Conservation (phyloP, 768 basidiomycete species). For the Pleurotus platypus region DNA sequence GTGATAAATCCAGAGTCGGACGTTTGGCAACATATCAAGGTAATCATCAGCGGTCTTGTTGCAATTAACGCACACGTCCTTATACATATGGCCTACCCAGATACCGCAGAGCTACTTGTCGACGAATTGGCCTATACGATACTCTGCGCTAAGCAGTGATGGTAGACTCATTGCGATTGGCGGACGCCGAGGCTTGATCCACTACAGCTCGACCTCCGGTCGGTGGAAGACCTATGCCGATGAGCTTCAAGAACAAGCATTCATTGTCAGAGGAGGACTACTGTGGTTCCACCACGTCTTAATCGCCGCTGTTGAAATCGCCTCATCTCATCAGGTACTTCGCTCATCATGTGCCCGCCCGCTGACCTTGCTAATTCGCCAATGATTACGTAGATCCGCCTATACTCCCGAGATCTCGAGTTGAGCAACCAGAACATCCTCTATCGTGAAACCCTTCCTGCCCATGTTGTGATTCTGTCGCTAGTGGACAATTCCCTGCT, state of each 20-base stretch:
- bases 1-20: slow-evolving; percentile 97
- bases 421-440: slow-evolving; percentile 80
- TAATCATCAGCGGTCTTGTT: slow-evolving; percentile 16
- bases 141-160: slow-evolving; percentile 86
- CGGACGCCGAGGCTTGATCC: slow-evolving; percentile 84
- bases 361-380: slow-evolving; percentile 1
- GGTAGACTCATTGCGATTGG: slow-evolving; percentile 91
- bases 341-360: not conserved
- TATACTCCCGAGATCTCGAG: slow-evolving; percentile 92
- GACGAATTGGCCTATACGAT: slow-evolving; percentile 91
- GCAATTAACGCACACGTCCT: not conserved
- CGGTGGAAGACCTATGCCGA: slow-evolving; percentile 90
- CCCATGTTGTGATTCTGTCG: slow-evolving; percentile 83
- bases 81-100: slow-evolving; percentile 33
- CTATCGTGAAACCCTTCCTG: slow-evolving; percentile 71
- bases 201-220: slow-evolving; percentile 92
- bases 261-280: slow-evolving; percentile 85
- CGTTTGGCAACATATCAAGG: slow-evolving; percentile 98
- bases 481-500: slow-evolving; percentile 93
- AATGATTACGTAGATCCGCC: slow-evolving; percentile 58
- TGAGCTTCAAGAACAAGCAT: slow-evolving; percentile 80
- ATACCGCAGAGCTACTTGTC: slow-evolving; percentile 87
- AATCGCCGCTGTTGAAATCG: slow-evolving; percentile 83
- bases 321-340: slow-evolving; percentile 72
- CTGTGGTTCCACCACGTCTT: slow-evolving; percentile 97